Percentiles rank a stretch among this genome's conserved stretches.
Evolutionary conservation across 2,329 filamentous ascomycete species (phyloP).

Genomic region (Talaromyces albobiverticillius): DNA sequence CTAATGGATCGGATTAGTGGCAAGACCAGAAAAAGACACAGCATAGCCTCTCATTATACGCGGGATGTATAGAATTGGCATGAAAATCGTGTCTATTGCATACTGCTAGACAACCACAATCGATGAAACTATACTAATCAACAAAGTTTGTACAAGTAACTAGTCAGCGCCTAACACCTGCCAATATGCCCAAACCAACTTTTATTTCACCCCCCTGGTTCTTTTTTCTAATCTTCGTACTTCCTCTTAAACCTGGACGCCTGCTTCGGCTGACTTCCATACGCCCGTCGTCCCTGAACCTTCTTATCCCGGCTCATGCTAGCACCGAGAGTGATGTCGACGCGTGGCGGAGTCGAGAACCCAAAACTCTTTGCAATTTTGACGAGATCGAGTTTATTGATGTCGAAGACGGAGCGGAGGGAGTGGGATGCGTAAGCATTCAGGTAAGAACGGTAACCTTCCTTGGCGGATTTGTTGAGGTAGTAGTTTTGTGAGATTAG

Average conservation of each 20-base stretch:
- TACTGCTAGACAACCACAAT: not conserved
- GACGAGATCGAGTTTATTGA: constrained; percentile 75
- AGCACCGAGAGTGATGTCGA: constrained; percentile 74
- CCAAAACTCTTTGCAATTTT: constrained; percentile 85
- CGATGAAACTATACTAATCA: not conserved
- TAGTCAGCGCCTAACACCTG: constrained; percentile 11
- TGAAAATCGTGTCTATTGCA: too few relatives aligned
- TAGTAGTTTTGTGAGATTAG: constrained; percentile 95
- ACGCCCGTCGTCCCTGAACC: constrained; percentile 61
- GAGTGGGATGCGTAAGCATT: constrained; percentile 91
- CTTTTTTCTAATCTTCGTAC: constrained; percentile 25
- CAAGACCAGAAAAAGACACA: too few relatives aligned
- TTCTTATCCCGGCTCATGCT: constrained; percentile 74
- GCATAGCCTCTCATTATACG: too few relatives aligned
- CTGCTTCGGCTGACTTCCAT: constrained; percentile 76
- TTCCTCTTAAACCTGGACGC: constrained; percentile 55
- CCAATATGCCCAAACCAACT: constrained; percentile 11
- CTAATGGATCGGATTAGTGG: too few relatives aligned
- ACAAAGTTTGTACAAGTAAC: not conserved
- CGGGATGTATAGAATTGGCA: too few relatives aligned
- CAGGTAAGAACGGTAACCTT: constrained; percentile 82
- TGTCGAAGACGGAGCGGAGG: constrained; percentile 78
- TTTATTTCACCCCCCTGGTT: not conserved
- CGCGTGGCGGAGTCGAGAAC: constrained; percentile 71
- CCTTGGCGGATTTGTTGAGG: constrained; percentile 78